These are phyloP conservation scores for Dorcoceras hygrometricum DNA, from an alignment of 257 asterid species.

Conservation along the genomic window DNA sequence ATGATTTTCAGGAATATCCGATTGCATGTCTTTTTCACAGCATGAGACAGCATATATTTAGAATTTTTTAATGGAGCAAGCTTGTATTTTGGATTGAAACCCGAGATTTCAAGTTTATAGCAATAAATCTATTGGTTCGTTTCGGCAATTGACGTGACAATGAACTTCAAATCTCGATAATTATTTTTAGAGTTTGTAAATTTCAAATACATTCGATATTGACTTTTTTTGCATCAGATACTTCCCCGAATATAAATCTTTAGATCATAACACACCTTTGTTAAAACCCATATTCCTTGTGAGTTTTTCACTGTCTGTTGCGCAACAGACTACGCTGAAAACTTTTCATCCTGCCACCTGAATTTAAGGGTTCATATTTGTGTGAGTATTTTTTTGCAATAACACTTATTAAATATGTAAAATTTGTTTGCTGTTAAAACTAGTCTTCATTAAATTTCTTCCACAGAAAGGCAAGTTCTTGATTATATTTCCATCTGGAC, in stretches of 20 bases:
- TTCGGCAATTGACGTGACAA: too few species aligned
- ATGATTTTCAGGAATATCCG: constrained; percentile 20
- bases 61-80: too few species aligned
- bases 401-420: background rate
- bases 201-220: too few species aligned
- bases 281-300: background rate
- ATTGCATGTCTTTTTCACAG: constrained; percentile 16
- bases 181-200: too few species aligned
- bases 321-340: background rate
- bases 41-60: background rate
- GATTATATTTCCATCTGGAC: constrained; percentile 17
- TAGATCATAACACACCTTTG: too few species aligned
- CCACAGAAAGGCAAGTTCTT: background rate
- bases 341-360: background rate
- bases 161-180: too few species aligned
- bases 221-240: too few species aligned
- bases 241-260: too few species aligned
- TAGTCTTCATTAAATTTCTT: background rate
- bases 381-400: too few species aligned
- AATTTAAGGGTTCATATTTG: constrained; percentile 11
- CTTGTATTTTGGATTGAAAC: too few species aligned
- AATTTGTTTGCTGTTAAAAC: background rate
- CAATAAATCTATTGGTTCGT: too few species aligned
- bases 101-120: too few species aligned
- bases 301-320: background rate